phyloP scores from a whole-genome alignment of 2,329 filamentous ascomycete genomes.

The Penicillium fuscoglaucum region DNA sequence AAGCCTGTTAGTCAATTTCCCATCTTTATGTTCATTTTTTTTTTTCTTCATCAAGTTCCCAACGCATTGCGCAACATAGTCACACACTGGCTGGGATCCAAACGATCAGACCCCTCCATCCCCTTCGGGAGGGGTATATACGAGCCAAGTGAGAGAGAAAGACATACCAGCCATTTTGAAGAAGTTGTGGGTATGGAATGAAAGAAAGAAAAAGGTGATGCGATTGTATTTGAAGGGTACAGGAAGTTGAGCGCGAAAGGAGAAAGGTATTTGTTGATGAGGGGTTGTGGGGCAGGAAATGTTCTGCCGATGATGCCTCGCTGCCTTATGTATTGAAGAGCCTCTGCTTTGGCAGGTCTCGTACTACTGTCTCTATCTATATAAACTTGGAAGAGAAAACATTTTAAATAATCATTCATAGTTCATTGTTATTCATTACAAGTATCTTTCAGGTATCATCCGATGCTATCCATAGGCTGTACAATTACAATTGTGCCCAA shows the following conservation, averaged over 20 bases:
- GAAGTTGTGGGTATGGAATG: constrained; percentile 1
- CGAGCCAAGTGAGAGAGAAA: not conserved
- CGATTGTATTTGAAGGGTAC: constrained; percentile 19
- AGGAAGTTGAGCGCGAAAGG: constrained; percentile 15
- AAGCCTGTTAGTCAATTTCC: constrained; percentile 15
- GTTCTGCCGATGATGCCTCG: constrained; percentile 17
- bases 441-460: constrained; percentile 1
- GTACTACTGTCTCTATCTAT: not conserved
- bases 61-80: constrained; percentile 20
- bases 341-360: constrained; percentile 1
- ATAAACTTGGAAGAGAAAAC: not conserved
- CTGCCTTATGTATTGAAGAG: constrained; percentile 9
- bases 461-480: constrained; percentile 6
- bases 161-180: constrained; percentile 41
- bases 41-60: not conserved
- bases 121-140: not conserved
- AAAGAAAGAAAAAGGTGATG: constrained; percentile 19
- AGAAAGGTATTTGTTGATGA: constrained; percentile 29
- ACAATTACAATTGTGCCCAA: constrained; percentile 17
- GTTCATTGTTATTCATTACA: constrained; percentile 5
- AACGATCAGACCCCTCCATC: constrained; percentile 11
- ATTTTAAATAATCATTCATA: not conserved
- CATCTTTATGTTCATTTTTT: not conserved
- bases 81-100: constrained; percentile 15
- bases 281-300: constrained; percentile 31